Base-by-base conservation (phyloP, 192 early-diverging fungal genomes). In the Thamnidium elegans region DNA sequence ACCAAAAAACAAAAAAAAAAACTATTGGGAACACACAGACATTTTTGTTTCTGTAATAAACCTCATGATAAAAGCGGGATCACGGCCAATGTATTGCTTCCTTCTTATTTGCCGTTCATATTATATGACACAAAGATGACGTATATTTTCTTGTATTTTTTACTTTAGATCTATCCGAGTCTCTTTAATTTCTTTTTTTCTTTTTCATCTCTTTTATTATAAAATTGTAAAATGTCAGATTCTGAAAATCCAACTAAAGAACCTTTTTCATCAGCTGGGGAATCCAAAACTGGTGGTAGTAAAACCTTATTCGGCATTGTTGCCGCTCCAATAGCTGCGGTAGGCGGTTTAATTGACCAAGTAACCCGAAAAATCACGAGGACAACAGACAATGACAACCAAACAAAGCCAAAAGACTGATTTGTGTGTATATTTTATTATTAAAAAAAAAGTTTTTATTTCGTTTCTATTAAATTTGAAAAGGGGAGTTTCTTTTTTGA, bases 281-380 rank as follows among this genome's bases (percentile, higher is more conserved):
- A 45, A 48, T 32, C 59, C 14, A 47, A 47, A 5, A 61, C 14
- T 26, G 44, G 19, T 13, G 55, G 55, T 7, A 32, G 44, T n/a
- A 46, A 23, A 48, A 4, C 43, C 13, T 45, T 45, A 30, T 47
- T 61, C 14, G 26, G 59, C 15, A 23, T 47, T 7, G 21, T 48
- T 7, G 20, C 45, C 3, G n/a, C 45, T 15, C 59, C 59, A 61
- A 13, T 61, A 9, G 59, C 45, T 31, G 59, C 59, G 8, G 43
- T 61, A 9, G 59, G 59, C 44, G 59, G 59, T 31, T 10, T 46
- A 8, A 23, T 61, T 8, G 59, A 61, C 30, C 59, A 61, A 47
- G 45, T 61, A 20, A 46, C 45, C 3, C 59, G n/a, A 1, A 61
- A 61, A 61, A 20, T 61, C 8, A 61, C 59, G 2, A 52, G 19